These are phyloP conservation scores for Tubosaeta sp. DNA, from an alignment of 768 basidiomycete species.

Conservation along the genomic window DNA sequence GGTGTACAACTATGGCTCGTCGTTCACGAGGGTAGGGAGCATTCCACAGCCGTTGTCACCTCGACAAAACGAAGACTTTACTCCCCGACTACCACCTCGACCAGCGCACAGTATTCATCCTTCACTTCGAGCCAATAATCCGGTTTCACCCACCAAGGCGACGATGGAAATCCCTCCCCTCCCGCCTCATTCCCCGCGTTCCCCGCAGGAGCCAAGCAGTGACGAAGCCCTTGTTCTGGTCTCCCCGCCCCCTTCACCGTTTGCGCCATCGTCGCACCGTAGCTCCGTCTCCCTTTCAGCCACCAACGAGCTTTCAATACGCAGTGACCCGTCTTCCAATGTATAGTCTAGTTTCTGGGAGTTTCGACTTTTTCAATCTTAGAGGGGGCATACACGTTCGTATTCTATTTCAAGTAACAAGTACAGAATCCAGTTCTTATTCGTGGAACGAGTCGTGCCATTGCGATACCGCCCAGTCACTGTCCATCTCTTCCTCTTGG, in stretches of 20 bases:
- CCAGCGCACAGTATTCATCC: conserved; percentile 78
- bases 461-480: conserved; percentile 28
- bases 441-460: conserved; percentile 27
- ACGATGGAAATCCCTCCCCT: conserved; percentile 30
- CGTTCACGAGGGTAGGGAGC: conserved; percentile 59
- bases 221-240: conserved; percentile 10
- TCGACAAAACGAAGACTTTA: conserved; percentile 57
- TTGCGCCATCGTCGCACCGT: conserved; percentile 7
- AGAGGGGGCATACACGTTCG: not conserved
- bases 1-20: conserved; percentile 62
- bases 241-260: conserved; percentile 21
- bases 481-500: conserved; percentile 34
- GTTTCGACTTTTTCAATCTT: conserved; percentile 1
- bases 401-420: conserved; percentile 2
- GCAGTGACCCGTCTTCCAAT: conserved; percentile 11
- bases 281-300: conserved; percentile 14
- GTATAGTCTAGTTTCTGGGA: conserved; percentile 5
- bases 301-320: conserved; percentile 4
- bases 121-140: conserved; percentile 50
- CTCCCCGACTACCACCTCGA: conserved; percentile 63
- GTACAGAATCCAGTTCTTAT: not conserved
- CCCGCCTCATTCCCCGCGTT: conserved; percentile 26
- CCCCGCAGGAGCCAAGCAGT: conserved; percentile 19
- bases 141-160: conserved; percentile 45
- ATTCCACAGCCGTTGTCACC: conserved; percentile 31